A percentile compares a stretch with the other conserved stretches of the same genome.
These are phyloP conservation scores for Nannochloris sp. DNA, from an alignment of 139 green algal genomes.

Conservation along the genomic window DNA sequence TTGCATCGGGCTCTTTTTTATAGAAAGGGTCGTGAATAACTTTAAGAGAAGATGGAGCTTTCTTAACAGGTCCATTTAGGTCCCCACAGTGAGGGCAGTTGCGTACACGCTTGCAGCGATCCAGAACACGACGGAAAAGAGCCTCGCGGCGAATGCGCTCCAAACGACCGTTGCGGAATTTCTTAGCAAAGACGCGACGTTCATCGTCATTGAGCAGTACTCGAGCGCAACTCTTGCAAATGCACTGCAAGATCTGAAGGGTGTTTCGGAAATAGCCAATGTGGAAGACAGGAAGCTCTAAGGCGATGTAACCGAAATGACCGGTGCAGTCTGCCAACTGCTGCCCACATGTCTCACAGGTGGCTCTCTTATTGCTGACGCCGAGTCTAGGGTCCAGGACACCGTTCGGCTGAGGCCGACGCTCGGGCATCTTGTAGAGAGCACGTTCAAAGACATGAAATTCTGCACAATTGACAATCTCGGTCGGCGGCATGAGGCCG, in stretches of 20 bases:
- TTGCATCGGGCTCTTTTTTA: slow-evolving; percentile 55
- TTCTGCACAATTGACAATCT: slow-evolving; percentile 78
- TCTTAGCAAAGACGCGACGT: slow-evolving; percentile 40
- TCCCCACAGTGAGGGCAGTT: slow-evolving; percentile 73
- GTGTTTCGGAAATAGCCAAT: slow-evolving; percentile 95
- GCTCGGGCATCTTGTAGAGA: slow-evolving; percentile 89
- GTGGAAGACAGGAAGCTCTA: slow-evolving; percentile 98
- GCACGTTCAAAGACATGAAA: slow-evolving; percentile 81
- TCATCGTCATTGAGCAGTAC: slow-evolving; percentile 82
- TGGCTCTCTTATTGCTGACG: slow-evolving; percentile 65
- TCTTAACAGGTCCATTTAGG: slow-evolving; percentile 82
- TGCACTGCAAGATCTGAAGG: slow-evolving; percentile 87
- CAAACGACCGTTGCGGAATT: slow-evolving; percentile 56
- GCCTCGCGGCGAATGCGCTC: slow-evolving; percentile 66
- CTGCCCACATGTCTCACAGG: slow-evolving; percentile 87
- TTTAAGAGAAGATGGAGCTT: slow-evolving; percentile 61
- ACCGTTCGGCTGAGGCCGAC: slow-evolving; percentile 67
- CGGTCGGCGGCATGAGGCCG: slow-evolving; percentile 66
- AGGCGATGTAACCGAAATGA: slow-evolving; percentile 94
- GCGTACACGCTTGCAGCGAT: slow-evolving; percentile 79
- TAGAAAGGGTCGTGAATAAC: slow-evolving; percentile 88
- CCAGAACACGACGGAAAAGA: slow-evolving; percentile 73
- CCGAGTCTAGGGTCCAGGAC: slow-evolving; percentile 84
- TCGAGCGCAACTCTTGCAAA: slow-evolving; percentile 94
- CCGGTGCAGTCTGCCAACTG: slow-evolving; percentile 89